phyloP scores from a whole-genome alignment of 305 asterid species.

The Solanum hybrid region DNA sequence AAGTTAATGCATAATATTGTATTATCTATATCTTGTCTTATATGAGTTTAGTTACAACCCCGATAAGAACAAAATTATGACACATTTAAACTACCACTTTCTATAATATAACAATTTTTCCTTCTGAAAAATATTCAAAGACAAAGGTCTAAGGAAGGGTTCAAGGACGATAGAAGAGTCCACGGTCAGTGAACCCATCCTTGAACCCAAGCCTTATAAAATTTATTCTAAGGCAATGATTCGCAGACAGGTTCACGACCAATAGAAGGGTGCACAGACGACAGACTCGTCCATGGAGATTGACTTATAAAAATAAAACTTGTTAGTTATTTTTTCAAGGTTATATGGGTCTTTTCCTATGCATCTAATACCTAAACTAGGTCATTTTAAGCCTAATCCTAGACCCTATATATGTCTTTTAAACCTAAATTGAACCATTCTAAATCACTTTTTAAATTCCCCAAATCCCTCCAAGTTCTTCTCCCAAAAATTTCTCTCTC shows the following conservation, averaged over 20 bases:
- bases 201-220: background rate
- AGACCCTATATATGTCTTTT: no score
- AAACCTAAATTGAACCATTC: background rate
- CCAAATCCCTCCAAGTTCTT: background rate
- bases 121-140: background rate
- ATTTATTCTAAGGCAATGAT: background rate
- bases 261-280: background rate
- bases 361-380: background rate
- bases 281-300: background rate
- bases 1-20: background rate
- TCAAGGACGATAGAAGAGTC: background rate
- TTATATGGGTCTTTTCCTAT: background rate
- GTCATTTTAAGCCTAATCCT: background rate
- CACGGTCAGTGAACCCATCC: background rate
- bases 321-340: background rate
- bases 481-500: background rate
- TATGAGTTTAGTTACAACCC: background rate
- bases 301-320: background rate
- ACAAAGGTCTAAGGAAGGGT: background rate
- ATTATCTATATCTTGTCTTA: background rate
- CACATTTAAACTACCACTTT: background rate
- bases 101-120: background rate
- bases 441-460: background rate
- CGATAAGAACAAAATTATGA: background rate
- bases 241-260: background rate